These are phyloP conservation scores for Harringtonia lauricola DNA, from an alignment of 2,329 filamentous ascomycete genomes.

Conservation along the genomic window DNA sequence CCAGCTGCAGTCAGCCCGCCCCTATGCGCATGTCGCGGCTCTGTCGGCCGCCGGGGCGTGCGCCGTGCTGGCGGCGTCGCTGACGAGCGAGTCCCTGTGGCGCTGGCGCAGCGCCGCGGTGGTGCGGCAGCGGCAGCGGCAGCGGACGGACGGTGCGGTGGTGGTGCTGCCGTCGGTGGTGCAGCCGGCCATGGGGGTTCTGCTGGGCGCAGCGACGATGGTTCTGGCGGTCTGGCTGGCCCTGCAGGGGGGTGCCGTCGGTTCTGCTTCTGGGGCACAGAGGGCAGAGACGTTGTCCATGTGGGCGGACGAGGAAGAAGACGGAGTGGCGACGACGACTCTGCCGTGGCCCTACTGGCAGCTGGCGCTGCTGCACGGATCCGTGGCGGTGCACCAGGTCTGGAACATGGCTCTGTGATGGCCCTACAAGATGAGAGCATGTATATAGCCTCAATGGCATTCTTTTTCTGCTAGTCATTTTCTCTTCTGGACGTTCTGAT, in stretches of 20 bases:
- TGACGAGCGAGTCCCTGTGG: conserved; percentile 3
- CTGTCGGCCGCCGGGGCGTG: conserved; percentile 7
- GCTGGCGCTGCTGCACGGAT: conserved; percentile 9
- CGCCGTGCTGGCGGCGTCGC: conserved; percentile 4
- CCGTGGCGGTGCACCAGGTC: conserved; percentile 6
- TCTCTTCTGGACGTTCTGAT: too few relatives aligned
- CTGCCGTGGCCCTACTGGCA: conserved; percentile 10
- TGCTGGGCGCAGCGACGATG: conserved; percentile 7
- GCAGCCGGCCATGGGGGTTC: not conserved
- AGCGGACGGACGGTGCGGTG: not conserved
- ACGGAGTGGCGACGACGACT: not conserved
- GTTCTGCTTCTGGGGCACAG: too few relatives aligned
- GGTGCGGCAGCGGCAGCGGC: not conserved
- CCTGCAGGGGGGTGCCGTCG: not conserved
- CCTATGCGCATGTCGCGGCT: conserved; percentile 6
- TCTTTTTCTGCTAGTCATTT: too few relatives aligned
- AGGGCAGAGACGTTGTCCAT: too few relatives aligned
- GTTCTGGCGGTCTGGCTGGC: conserved; percentile 10
- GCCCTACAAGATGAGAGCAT: too few relatives aligned
- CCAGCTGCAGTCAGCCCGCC: not conserved
- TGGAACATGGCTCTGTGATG: conserved; percentile 6
- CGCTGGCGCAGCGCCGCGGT: not conserved
- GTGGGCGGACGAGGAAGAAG: not conserved
- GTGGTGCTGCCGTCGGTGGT: not conserved
- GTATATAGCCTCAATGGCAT: too few relatives aligned